phyloP scores from a whole-genome alignment of 139 green algal genomes.

The Haematococcus sp. region DNA sequence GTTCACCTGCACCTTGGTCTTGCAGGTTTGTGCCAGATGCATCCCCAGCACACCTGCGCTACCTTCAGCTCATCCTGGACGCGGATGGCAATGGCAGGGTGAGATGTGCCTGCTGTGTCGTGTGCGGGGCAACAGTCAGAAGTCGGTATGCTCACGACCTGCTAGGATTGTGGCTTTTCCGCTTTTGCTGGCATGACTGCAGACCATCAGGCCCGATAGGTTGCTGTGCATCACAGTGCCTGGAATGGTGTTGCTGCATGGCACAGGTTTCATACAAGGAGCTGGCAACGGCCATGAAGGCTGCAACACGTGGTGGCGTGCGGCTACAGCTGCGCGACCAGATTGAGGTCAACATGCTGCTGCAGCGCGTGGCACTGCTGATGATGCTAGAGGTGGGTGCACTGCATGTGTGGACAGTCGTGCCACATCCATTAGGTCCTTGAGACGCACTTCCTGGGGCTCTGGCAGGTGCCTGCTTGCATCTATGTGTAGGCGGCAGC shows the following conservation, averaged over 20 bases:
- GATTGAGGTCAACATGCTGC: slow-evolving; percentile 36
- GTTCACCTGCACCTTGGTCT: no score
- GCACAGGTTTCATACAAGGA: slow-evolving; percentile 33
- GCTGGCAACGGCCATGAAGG: slow-evolving; percentile 31
- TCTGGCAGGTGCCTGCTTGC: no score
- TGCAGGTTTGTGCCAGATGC: slow-evolving; percentile 36
- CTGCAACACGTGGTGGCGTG: slow-evolving; percentile 17
- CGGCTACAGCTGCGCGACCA: slow-evolving; percentile 17
- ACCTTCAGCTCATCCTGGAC: slow-evolving; percentile 44
- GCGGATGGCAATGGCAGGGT: slow-evolving; percentile 21
- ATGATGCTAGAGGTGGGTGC: slow-evolving; percentile 22
- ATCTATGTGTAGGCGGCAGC: no score
- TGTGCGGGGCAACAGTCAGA: no score
- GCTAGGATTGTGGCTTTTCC: no score
- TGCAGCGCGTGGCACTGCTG: slow-evolving; percentile 37
- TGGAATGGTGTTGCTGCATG: not conserved
- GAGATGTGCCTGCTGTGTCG: not conserved
- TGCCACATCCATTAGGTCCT: not conserved
- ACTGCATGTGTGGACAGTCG: no score
- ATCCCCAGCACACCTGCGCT: slow-evolving; percentile 31
- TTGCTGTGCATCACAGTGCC: no score
- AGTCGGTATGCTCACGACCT: no score
- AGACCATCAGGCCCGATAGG: no score
- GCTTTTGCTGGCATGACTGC: no score
- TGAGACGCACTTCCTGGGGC: no score